Conservation (phyloP, 2,329 filamentous ascomycete species). For the Ophiocordyceps australis region DNA sequence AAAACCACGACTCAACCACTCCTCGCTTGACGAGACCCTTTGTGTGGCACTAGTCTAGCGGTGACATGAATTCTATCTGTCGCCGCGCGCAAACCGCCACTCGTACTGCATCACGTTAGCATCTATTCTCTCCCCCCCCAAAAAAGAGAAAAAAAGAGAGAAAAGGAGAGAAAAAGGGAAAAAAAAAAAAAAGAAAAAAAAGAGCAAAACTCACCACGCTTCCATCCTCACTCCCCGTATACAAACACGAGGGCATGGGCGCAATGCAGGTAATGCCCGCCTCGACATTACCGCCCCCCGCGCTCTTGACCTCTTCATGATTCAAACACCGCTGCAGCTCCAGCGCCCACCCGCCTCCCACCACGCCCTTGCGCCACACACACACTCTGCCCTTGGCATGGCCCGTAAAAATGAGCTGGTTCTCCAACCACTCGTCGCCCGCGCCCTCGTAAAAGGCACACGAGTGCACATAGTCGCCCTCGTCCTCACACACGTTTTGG, state of each 20-base stretch:
- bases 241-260: constrained; percentile 67
- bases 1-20: too few species aligned
- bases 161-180: too few species aligned
- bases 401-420: constrained; percentile 74
- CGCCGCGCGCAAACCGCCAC: constrained; percentile 41
- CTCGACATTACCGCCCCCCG: constrained; percentile 35
- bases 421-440: constrained; percentile 81
- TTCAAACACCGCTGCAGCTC: constrained; percentile 68
- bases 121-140: too few species aligned
- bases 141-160: too few species aligned
- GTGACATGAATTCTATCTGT: constrained; percentile 26
- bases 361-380: constrained; percentile 42
- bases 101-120: constrained; percentile 28
- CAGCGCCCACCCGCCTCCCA: constrained; percentile 50
- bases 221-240: constrained; percentile 88
- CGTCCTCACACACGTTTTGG: constrained; percentile 54
- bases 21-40: too few species aligned
- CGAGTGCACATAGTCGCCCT: constrained; percentile 60
- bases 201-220: constrained; percentile 56
- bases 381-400: constrained; percentile 74
- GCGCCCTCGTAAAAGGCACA: constrained; percentile 88
- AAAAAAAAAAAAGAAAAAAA: too few species aligned
- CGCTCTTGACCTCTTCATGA: constrained; percentile 51
- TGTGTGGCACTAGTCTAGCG: too few species aligned
- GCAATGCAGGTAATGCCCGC: constrained; percentile 74